Conservation (phyloP, 2,329 filamentous ascomycete species). For the Fusarium devonianum region DNA sequence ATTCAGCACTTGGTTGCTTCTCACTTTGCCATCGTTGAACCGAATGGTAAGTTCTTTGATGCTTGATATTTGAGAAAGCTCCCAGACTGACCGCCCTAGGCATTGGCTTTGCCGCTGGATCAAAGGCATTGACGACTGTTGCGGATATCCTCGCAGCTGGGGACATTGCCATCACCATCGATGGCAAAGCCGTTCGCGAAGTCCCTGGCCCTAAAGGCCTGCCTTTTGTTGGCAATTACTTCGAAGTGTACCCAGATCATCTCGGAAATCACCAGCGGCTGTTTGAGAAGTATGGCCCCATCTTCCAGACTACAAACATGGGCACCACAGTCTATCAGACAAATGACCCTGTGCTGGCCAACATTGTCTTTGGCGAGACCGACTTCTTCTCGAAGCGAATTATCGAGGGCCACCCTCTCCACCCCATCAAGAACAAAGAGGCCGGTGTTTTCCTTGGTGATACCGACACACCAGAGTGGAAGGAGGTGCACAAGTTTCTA, state of each 20-base stretch:
- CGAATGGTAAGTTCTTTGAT: slow-evolving; percentile 43
- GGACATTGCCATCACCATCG: slow-evolving; percentile 54
- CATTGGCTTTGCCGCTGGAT: slow-evolving; percentile 47
- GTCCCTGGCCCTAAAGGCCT: slow-evolving; percentile 59
- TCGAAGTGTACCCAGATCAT: slow-evolving; percentile 64
- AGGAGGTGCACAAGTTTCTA: slow-evolving; percentile 66
- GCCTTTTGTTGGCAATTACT: slow-evolving; percentile 60
- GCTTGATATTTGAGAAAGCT: too few relatives aligned
- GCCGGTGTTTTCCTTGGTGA: slow-evolving; percentile 58
- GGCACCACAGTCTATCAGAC: slow-evolving; percentile 59
- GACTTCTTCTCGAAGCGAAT: slow-evolving; percentile 64
- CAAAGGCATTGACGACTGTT: slow-evolving; percentile 43
- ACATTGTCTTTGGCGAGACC: slow-evolving; percentile 56
- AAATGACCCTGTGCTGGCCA: slow-evolving; percentile 56
- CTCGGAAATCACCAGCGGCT: slow-evolving; percentile 63
- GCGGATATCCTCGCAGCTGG: slow-evolving; percentile 47
- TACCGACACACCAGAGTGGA: slow-evolving; percentile 59
- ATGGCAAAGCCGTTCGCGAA: slow-evolving; percentile 56
- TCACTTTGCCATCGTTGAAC: slow-evolving; percentile 53
- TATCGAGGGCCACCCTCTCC: slow-evolving; percentile 57
- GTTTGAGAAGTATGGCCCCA: slow-evolving; percentile 59
- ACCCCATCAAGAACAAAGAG: slow-evolving; percentile 51
- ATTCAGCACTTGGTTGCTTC: slow-evolving; percentile 51
- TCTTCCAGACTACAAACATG: slow-evolving; percentile 61
- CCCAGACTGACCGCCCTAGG: slow-evolving; percentile 42